Evolutionary conservation across 805 yeast species (phyloP), one percentile per base, ranked within the genome.

Genomic region (Saccharomycopsis capsularis): DNA sequence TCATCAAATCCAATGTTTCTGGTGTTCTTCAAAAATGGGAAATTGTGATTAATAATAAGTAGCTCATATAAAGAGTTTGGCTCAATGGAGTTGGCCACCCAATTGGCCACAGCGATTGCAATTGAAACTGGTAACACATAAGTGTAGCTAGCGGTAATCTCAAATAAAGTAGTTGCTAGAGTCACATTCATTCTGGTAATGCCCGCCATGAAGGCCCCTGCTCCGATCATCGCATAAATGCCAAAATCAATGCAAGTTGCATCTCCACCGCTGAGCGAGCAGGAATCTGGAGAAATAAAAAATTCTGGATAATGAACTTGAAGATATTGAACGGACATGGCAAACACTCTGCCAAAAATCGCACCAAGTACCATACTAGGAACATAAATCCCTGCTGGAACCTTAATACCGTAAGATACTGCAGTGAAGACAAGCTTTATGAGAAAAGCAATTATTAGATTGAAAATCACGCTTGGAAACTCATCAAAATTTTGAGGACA

Each of bases 311-410:
- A 48, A 3, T 44, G 46, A 43, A 60, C 48, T 23, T 66, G 68
- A 3, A 67, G 37, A 60, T 68, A 69, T 47, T 75, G 73, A 16
- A 75, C 56, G 3, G 59, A 30, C 61, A 73, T 67, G 1, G 78
- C 77, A 50, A 75, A 65, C 1, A 72, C 56, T 9, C 82, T 58
- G 2, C 83, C 83, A 62, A 75, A 78, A 25, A 79, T 60, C 2
- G 83, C 82, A 0, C 85, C 85, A 21, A 74, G 67, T 1, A 76
- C 79, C 84, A 79, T 78, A 1, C 81, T 73, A 3, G 85, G 85
- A 1, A 79, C 79, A 53, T 78, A 79, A 13, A 79, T 73, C 3
- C 84, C 84, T 40, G 77, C 70, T 1, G 84, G 84, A 2, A 78
- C 63, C 55, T 76, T 78, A 44, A 77, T 59, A 1, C 84, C 84